Conservation (phyloP, 1,284 basidiomycete genomes). For the Golubevia sp. region DNA sequence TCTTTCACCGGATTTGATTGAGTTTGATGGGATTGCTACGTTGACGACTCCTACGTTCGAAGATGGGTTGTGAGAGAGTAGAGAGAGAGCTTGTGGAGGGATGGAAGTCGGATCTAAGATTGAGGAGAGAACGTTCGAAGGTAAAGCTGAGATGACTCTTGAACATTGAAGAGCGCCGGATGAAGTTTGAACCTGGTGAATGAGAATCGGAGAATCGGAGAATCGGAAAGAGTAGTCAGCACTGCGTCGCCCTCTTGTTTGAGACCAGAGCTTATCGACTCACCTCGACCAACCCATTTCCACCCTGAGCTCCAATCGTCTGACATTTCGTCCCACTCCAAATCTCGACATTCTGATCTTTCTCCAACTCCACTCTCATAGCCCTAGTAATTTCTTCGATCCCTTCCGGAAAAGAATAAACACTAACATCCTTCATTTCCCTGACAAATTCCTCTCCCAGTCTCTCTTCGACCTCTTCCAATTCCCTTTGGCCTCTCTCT, state of each 20-base stretch:
- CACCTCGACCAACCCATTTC: too few relatives aligned
- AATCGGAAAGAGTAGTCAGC: constrained; percentile 34
- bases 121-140: constrained; percentile 69
- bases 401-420: constrained; percentile 81
- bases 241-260: too few relatives aligned
- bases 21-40: constrained; percentile 26
- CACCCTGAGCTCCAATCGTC: constrained; percentile 48
- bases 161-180: constrained; percentile 19
- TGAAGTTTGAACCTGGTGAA: constrained; percentile 66
- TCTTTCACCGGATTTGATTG: background rate
- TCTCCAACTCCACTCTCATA: constrained; percentile 66
- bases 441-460: constrained; percentile 66
- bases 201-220: constrained; percentile 62
- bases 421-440: constrained; percentile 68
- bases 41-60: constrained; percentile 52
- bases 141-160: constrained; percentile 63
- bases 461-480: constrained; percentile 53
- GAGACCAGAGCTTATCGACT: constrained; percentile 2
- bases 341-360: constrained; percentile 69
- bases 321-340: constrained; percentile 64
- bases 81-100: constrained; percentile 65
- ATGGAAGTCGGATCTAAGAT: constrained; percentile 60
- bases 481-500: constrained; percentile 18
- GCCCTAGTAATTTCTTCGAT: constrained; percentile 72
- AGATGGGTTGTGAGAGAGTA: constrained; percentile 57